Percentiles rank a stretch among this genome's conserved stretches.
Conservation (phyloP, 148 eudicot species). For the Chenopodium quinoa region DNA sequence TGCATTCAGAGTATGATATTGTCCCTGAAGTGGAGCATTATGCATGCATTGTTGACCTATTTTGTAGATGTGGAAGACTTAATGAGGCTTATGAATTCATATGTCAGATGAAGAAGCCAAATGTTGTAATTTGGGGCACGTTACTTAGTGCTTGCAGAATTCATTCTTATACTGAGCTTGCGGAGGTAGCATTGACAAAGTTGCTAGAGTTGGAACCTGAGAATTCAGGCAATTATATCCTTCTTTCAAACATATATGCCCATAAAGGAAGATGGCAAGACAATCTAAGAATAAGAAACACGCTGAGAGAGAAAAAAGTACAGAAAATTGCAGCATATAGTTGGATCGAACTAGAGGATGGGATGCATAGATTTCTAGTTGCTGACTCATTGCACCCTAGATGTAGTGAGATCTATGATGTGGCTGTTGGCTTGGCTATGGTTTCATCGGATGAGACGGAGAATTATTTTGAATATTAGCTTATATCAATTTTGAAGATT, state of each 20-base stretch:
- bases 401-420: constrained; percentile 34
- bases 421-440: constrained; percentile 33
- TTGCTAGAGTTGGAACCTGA: constrained; percentile 48
- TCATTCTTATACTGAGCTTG: constrained; percentile 40
- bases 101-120: constrained; percentile 48
- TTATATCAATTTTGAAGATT: neutral
- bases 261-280: constrained; percentile 58
- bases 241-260: constrained; percentile 50
- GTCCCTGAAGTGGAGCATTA: constrained; percentile 50
- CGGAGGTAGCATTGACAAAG: constrained; percentile 44
- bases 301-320: constrained; percentile 38
- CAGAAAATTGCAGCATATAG: constrained; percentile 54
- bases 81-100: constrained; percentile 50
- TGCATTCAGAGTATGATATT: constrained; percentile 39
- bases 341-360: constrained; percentile 56
- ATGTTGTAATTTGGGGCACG: constrained; percentile 58
- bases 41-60: constrained; percentile 59
- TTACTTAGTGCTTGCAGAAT: constrained; percentile 49
- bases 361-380: constrained; percentile 49
- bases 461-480: neutral
- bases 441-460: constrained; percentile 33
- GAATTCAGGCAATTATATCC: constrained; percentile 57
- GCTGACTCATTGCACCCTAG: constrained; percentile 41
- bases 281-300: constrained; percentile 31
- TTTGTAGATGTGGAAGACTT: constrained; percentile 48